Evolutionary conservation across 768 basidiomycete species (phyloP), one percentile per base, ranked within the genome.

Genomic region (Lactarius deliciosus): DNA sequence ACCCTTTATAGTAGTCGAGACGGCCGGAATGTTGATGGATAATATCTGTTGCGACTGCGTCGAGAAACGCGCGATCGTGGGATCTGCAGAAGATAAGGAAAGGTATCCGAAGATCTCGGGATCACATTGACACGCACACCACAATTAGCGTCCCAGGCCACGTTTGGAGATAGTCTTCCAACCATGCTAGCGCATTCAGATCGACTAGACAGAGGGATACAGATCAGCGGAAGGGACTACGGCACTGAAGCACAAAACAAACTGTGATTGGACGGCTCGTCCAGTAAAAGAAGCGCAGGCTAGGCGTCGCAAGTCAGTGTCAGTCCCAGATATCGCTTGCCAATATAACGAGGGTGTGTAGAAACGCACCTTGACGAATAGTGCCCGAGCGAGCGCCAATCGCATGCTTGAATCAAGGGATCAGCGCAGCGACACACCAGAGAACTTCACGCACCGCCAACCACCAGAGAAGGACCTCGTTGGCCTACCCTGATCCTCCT

Each of bases 211-310:
- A 64, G 11, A 34, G 89, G 63, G 3, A 45, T 8, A 63, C 10
- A 32, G 3, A 38, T 70, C 41, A 72, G 66, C 53, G 32, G 34
- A n/a, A 36, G 55, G n/a, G n/a, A 56, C 30, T 22, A 18, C 30
- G 50, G 4, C 7, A 18, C 3, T 18, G 40, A 34, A 28, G 34
- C 6, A 11, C 1, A 57, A 22, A 25, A 66, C 32, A 74, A 72
- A 92, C 93, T 94, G 79, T 97, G 94, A 83, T 98, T 98, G 13
- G 96, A 96, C 74, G 96, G 96, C 74, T 97, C 94, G 76, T 95
- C 95, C 20, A 96, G 82, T 70, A 95, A 81, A 58, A 96, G 80
- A 38, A 96, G 80, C 50, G 91, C 75, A 41, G 88, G 88, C 87
- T 90, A 62, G 10, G 30, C 3, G 2, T n/a, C 59, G 32, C 36